Conservation (phyloP, 129 eudicot genomes). For the Flaveria sonorensis region DNA sequence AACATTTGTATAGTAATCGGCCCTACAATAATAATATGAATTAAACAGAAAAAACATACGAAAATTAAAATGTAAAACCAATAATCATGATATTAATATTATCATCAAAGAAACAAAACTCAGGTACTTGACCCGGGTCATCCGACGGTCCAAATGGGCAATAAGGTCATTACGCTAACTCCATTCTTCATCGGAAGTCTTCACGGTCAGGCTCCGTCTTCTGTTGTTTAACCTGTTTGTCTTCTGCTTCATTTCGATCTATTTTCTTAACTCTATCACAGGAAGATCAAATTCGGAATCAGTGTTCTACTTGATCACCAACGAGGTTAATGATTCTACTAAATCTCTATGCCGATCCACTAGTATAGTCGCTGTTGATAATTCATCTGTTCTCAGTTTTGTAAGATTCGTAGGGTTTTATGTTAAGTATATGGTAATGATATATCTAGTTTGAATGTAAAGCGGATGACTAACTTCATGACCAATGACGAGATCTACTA, state of each 20-base stretch:
- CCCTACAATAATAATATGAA: too few species aligned
- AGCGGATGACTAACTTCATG: background rate
- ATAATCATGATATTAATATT: too few species aligned
- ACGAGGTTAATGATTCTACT: conserved; percentile 22
- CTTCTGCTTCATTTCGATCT: conserved; percentile 25
- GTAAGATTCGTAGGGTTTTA: conserved; percentile 14
- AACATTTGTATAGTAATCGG: too few species aligned
- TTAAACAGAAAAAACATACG: too few species aligned
- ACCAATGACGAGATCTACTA: conserved; percentile 11
- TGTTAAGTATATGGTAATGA: background rate
- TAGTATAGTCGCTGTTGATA: background rate
- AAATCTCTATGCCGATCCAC: background rate
- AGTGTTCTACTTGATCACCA: conserved; percentile 13
- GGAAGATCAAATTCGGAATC: conserved; percentile 21
- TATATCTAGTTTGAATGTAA: background rate
- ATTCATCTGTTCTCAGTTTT: background rate
- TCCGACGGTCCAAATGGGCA: conserved; percentile 20
- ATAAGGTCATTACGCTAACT: conserved; percentile 20
- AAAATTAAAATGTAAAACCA: too few species aligned
- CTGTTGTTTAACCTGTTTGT: conserved; percentile 30
- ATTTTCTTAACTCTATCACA: conserved; percentile 25
- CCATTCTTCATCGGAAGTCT: conserved; percentile 39
- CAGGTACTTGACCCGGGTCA: conserved; percentile 23
- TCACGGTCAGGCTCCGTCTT: conserved; percentile 42
- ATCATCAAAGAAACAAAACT: background rate